These are phyloP conservation scores for Ceratopteris richardii DNA, from an alignment of 75 land plant genomes.

Conservation along the genomic window DNA sequence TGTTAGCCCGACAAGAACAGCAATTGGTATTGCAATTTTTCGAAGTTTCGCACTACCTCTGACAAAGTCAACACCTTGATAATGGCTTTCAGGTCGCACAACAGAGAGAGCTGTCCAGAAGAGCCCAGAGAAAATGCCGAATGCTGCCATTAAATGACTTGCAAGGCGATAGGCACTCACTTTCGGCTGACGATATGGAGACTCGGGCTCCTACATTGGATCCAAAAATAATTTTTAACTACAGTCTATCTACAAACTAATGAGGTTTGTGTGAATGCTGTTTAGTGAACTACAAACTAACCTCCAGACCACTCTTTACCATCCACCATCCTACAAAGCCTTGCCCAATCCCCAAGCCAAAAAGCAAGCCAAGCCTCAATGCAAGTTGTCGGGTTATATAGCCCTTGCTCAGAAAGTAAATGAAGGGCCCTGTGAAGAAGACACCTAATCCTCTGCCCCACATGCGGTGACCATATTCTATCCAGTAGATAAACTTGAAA, in stretches of 20 bases:
- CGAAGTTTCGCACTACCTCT: constrained; percentile 56
- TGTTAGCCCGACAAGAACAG: constrained; percentile 80
- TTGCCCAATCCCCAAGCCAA: constrained; percentile 94
- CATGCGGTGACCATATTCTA: constrained; percentile 99
- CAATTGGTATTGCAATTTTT: constrained; percentile 63
- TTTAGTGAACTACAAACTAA: constrained; percentile 8
- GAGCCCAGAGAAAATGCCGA: constrained; percentile 85
- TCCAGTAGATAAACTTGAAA: constrained; percentile 97
- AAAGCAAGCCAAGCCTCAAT: constrained; percentile 57
- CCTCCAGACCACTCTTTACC: constrained; percentile 99
- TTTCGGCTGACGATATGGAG: constrained; percentile 80
- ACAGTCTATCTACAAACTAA: not conserved
- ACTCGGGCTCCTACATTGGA: constrained; percentile 59
- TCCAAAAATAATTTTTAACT: not conserved
- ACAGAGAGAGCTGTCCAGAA: constrained; percentile 97
- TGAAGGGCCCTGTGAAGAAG: constrained; percentile 74
- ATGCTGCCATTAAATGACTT: constrained; percentile 89
- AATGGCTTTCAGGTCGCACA: constrained; percentile 70
- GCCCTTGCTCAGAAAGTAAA: constrained; percentile 78
- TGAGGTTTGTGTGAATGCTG: not conserved
- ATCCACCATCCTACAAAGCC: constrained; percentile 99
- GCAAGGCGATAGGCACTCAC: constrained; percentile 96
- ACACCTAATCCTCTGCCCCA: constrained; percentile 94
- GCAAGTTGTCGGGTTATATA: constrained; percentile 68
- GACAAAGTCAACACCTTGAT: constrained; percentile 38